These are phyloP conservation scores for Narthecium ossifragum DNA, from an alignment of 106 monocot species.

Conservation along the genomic window DNA sequence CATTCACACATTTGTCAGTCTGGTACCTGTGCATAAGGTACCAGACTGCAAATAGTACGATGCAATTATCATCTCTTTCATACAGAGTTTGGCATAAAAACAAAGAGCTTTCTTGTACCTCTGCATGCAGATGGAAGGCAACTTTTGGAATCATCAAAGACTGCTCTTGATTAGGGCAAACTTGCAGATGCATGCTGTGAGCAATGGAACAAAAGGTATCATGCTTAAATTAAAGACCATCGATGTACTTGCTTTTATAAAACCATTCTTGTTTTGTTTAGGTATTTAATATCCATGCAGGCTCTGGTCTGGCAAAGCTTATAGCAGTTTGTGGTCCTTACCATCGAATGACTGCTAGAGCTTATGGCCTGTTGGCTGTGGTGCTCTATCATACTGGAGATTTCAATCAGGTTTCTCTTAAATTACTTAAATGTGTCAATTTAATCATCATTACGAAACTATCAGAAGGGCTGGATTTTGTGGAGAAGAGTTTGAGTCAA, in stretches of 20 bases:
- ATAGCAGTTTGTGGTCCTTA: constrained; percentile 99
- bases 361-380: constrained; percentile 97
- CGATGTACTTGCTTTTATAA: no score
- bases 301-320: constrained; percentile 88
- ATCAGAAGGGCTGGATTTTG: no score
- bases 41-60: no score
- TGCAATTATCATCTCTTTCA: no score
- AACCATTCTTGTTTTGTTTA: no score
- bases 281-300: no score
- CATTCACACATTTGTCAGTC: constrained; percentile 65
- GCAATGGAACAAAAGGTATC: constrained; percentile 97
- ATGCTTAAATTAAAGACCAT: no score
- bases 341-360: constrained; percentile 99
- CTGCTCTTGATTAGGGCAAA: constrained; percentile 96
- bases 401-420: constrained; percentile 99
- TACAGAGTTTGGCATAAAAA: no score
- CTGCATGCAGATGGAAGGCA: constrained; percentile 91
- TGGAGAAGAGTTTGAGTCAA: no score
- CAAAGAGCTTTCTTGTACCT: no score
- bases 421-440: no score
- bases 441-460: no score
- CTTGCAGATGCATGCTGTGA: constrained; percentile 99
- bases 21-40: constrained; percentile 95
- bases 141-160: constrained; percentile 95
- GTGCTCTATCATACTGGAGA: constrained; percentile 98